These are phyloP conservation scores for Kwoniella sp. DNA, from an alignment of 768 basidiomycete genomes.

Conservation along the genomic window DNA sequence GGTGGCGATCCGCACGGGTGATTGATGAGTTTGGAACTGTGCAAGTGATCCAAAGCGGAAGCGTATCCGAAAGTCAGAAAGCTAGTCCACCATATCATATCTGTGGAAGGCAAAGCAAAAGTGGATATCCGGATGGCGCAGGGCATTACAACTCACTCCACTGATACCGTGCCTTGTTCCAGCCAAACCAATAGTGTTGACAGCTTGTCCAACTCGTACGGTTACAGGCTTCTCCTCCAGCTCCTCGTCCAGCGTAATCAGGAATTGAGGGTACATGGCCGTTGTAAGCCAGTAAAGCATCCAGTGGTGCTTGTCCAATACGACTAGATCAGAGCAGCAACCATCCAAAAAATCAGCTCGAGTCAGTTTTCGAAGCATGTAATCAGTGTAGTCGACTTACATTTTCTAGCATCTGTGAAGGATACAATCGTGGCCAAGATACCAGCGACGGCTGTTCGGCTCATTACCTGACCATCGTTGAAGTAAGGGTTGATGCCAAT, in stretches of 20 bases:
- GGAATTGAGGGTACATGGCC: constrained; percentile 97
- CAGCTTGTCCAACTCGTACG: constrained; percentile 92
- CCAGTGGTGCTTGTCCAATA: constrained; percentile 96
- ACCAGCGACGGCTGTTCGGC: constrained; percentile 82
- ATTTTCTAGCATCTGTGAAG: constrained; percentile 90
- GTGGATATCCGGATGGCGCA: neutral
- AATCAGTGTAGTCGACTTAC: constrained; percentile 73
- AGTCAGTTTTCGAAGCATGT: neutral
- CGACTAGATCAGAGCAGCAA: constrained; percentile 72
- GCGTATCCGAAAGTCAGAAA: too few relatives aligned
- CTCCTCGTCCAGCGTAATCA: constrained; percentile 93
- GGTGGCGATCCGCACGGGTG: constrained; percentile 91
- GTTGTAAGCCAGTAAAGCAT: constrained; percentile 95
- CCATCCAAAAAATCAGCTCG: neutral
- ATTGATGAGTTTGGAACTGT: constrained; percentile 92
- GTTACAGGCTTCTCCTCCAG: constrained; percentile 82
- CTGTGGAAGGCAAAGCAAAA: too few relatives aligned
- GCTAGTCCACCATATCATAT: too few relatives aligned
- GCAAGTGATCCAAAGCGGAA: too few relatives aligned
- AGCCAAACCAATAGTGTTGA: constrained; percentile 96
- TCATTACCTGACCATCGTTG: constrained; percentile 86
- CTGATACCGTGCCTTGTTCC: constrained; percentile 73
- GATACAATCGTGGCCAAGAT: constrained; percentile 82
- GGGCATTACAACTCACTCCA: constrained; percentile 48
- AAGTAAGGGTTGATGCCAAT: constrained; percentile 97